Base-by-base conservation (phyloP, 805 yeast genomes). In the Metschnikowia henanensis region DNA sequence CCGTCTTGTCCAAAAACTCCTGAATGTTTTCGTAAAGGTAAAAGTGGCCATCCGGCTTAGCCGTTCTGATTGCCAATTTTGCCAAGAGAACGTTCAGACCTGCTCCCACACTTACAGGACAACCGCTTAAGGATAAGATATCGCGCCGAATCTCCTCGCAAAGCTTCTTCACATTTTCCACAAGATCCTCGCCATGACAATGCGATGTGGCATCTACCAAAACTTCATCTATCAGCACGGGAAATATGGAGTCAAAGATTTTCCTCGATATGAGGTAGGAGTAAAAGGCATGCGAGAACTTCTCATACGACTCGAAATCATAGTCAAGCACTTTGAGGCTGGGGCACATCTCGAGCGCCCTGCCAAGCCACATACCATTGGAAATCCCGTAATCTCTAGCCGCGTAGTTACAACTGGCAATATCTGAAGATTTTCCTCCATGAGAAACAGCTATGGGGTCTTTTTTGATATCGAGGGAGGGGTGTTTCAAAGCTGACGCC, bases 201-300 rank as follows among this genome's bases (percentile, higher is more conserved):
- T 58, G 50, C 2, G 64, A 20, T 0, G 83, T 66, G 1, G 84
- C 72, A 53, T 88, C 95, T 8, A 88, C 59, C n/a, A 94, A 65
- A 0, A 90, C 96, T 58, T 94, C 99, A 61, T 94, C 98, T 3
- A 94, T 82, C 48, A 95, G 89, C 1, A 94, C 87, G 0, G 98
- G 98, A 23, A 82, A 72, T 2, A 90, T 68, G 6, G 62, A 50
- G 48, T 70, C 77, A 36, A 82, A 72, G 30, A 66, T 67, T 15
- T 72, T 68, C 0, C 67, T 58, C 0, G 66, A 61, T 1, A 80
- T 45, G 37, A 94, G 64, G 12, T 76, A 73, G 2, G 79, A 70
- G 61, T 90, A 94, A 40, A 94, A 79, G 7, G 62, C 62, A 20
- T 75, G 70, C 0, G 97, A 87, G 16, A 76, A 75, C 25, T 57